Evolutionary conservation across 305 asterid genomes (phyloP).

Genomic region (Rubia balearica): DNA sequence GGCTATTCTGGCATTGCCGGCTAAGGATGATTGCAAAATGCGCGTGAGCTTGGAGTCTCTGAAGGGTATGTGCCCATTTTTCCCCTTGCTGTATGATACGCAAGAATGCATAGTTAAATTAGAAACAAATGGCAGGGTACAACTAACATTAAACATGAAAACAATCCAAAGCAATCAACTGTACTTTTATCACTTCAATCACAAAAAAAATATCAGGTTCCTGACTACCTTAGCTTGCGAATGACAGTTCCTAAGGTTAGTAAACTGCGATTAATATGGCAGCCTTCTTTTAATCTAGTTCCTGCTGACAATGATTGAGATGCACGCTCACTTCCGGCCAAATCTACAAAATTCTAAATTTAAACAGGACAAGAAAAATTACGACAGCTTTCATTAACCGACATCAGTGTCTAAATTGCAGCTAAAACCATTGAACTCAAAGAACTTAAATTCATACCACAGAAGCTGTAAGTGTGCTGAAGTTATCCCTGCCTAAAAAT

Average conservation of each 20-base stretch:
- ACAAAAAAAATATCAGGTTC: constrained; percentile 5
- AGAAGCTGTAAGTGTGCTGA: constrained; percentile 63
- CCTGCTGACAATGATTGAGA: constrained; percentile 92
- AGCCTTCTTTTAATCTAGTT: constrained; percentile 88
- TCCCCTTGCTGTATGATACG: constrained; percentile 57
- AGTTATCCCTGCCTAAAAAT: constrained; percentile 58
- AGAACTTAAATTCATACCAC: constrained; percentile 50
- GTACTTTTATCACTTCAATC: background rate
- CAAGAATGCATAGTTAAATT: constrained; percentile 1
- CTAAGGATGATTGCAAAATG: constrained; percentile 78
- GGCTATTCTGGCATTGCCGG: constrained; percentile 88
- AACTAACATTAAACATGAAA: background rate
- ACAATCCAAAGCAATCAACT: background rate
- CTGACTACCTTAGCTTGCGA: constrained; percentile 74
- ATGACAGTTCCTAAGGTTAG: constrained; percentile 86
- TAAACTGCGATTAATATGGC: constrained; percentile 95
- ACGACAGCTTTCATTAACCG: constrained; percentile 4
- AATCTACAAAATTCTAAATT: constrained; percentile 77
- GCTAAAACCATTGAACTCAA: constrained; percentile 2
- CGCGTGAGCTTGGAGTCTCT: constrained; percentile 95
- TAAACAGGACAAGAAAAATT: constrained; percentile 16
- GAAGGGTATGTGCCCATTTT: constrained; percentile 81
- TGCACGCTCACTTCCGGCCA: constrained; percentile 98
- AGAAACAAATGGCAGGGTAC: background rate
- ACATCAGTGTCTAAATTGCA: background rate